Evolutionary conservation across 495 filamentous ascomycete species (phyloP).

Genomic region (Neurospora sp.): DNA sequence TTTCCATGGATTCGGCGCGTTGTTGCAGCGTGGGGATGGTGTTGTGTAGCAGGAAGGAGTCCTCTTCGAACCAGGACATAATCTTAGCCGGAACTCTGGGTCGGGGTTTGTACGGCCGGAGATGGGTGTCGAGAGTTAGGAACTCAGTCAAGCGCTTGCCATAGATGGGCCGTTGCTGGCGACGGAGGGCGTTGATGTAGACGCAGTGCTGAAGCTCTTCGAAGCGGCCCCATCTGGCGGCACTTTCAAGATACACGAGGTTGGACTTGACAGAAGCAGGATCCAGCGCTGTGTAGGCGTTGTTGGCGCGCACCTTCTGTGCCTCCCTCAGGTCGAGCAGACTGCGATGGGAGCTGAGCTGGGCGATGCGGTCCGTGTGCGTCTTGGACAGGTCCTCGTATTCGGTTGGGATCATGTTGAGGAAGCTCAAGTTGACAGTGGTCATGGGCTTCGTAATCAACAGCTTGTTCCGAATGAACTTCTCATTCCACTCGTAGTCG

Average conservation of each 20-base stretch:
- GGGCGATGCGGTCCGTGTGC: conserved; percentile 49
- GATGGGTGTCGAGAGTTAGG: conserved; percentile 50
- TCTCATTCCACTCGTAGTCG: conserved; percentile 68
- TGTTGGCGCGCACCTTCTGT: conserved; percentile 49
- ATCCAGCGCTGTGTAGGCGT: conserved; percentile 52
- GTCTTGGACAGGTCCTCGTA: conserved; percentile 57
- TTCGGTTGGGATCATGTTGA: conserved; percentile 69
- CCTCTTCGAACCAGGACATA: conserved; percentile 65
- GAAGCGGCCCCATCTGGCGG: conserved; percentile 58
- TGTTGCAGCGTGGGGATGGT: conserved; percentile 67
- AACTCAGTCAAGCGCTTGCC: conserved; percentile 64
- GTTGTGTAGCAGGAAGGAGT: conserved; percentile 54
- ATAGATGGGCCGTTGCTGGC: conserved; percentile 72
- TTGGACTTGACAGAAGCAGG: conserved; percentile 53
- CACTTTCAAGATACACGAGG: conserved; percentile 61
- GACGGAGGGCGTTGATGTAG: conserved; percentile 70
- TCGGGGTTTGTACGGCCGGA: conserved; percentile 43
- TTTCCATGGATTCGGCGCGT: conserved; percentile 58
- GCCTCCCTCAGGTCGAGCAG: conserved; percentile 53
- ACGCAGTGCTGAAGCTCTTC: conserved; percentile 71
- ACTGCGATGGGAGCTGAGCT: conserved; percentile 52
- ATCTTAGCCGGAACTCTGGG: conserved; percentile 43
- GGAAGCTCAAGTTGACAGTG: conserved; percentile 60
- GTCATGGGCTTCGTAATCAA: conserved; percentile 55
- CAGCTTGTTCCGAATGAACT: conserved; percentile 56